Base-by-base conservation (phyloP, 257 asterid species). In the Solanum chilense region DNA sequence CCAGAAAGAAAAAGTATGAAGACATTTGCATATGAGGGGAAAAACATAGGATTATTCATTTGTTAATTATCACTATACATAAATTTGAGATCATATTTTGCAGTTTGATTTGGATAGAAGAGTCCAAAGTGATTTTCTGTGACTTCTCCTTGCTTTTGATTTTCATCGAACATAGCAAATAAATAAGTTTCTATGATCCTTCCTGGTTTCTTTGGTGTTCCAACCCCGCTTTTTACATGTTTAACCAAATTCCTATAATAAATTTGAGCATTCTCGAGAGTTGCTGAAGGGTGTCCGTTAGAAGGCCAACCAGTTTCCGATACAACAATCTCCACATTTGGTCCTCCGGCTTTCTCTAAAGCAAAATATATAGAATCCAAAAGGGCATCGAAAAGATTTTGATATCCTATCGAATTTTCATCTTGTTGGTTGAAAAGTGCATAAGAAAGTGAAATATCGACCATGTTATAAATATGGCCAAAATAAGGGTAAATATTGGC, bases 401-500 rank as follows among this genome's bases (percentile, higher is more conserved):
- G 64, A 84, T 92, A 94, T 10, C 81, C 86, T 12, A 56, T 86
- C 0, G 1, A 2, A 33, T 85, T 31, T 47, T 80, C 73, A 3
- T 80, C 82, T 80, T 80, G 66, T 47, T 44, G 87, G 0, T 90
- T 90, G 69, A 92, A 88, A 21, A 88, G 86, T 1, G 93, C 95
- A 9, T 37, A 94, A 0, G 87, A 82, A 1, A 92, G 92, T 9
- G 60, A 39, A 11, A 91, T 6, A 1, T 25, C 3, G 0, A 1
- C 31, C 0, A 89, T 29, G 27, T 82, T 44, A 0, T 77, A 69
- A 2, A 83, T 35, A 15, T 87, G 87, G 0, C 87, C 94, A 7
- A 90, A 89, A 42, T 92, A 94, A 10, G 95, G 95, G 88, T 93
- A 93, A 20, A 90, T 5, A 70, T 91, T 92, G 41, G 87, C 85